phyloP scores from a whole-genome alignment of 1,284 basidiomycete genomes.

The Vanrija sp. region DNA sequence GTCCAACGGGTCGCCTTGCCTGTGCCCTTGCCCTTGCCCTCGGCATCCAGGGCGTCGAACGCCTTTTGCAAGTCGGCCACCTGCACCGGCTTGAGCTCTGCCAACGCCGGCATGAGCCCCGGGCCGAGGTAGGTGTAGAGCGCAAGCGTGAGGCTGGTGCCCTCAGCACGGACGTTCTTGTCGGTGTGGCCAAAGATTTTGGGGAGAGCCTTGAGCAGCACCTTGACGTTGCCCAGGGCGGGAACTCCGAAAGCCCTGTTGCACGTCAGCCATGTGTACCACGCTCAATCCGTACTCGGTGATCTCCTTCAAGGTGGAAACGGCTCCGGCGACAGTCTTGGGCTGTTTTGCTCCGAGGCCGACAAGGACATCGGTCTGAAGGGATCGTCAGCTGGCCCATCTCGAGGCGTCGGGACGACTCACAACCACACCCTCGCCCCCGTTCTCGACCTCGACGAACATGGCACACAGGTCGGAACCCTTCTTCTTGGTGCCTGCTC shows the following conservation, averaged over 20 bases:
- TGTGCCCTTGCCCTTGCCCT: constrained; percentile 74
- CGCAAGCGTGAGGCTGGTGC: constrained; percentile 67
- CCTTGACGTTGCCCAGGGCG: constrained; percentile 66
- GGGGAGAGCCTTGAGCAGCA: constrained; percentile 77
- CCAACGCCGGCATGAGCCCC: constrained; percentile 77
- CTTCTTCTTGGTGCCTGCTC: constrained; percentile 87
- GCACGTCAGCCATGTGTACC: neutral
- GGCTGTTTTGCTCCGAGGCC: constrained; percentile 91
- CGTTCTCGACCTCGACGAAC: constrained; percentile 92
- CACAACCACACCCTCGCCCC: constrained; percentile 81
- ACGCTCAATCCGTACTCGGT: constrained; percentile 52
- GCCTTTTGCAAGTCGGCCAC: constrained; percentile 90
- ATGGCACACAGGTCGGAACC: constrained; percentile 81
- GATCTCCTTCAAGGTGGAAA: constrained; percentile 76
- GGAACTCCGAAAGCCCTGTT: constrained; percentile 76
- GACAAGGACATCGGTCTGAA: constrained; percentile 72
- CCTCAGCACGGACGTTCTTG: constrained; percentile 93
- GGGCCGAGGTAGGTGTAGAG: constrained; percentile 88
- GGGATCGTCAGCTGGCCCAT: constrained; percentile 13
- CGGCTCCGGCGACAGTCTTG: constrained; percentile 80
- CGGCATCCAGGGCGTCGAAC: constrained; percentile 78
- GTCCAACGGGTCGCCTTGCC: constrained; percentile 77
- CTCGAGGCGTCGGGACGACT: constrained; percentile 46
- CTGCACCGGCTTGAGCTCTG: constrained; percentile 95
- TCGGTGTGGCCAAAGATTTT: constrained; percentile 95